phyloP scores from a whole-genome alignment of 2,329 filamentous ascomycete species.

The Colletotrichum tropicale region DNA sequence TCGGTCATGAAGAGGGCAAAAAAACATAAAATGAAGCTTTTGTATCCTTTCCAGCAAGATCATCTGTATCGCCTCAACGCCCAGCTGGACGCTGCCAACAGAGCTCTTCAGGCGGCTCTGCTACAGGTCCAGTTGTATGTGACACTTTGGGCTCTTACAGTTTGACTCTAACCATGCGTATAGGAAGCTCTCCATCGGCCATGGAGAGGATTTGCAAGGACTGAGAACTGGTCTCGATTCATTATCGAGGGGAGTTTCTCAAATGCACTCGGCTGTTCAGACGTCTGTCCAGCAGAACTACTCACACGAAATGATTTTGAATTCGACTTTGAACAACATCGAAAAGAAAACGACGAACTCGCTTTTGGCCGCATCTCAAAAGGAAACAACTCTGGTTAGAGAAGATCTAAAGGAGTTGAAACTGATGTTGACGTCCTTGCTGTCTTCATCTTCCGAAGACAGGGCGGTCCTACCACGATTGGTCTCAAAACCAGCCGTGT shows the following conservation, averaged over 20 bases:
- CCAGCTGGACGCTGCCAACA: background rate
- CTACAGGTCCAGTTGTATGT: background rate
- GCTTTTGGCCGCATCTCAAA: too few species aligned
- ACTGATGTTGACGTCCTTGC: background rate
- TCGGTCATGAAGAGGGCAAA: background rate
- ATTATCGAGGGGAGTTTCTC: background rate
- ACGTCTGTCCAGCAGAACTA: background rate
- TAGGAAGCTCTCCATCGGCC: background rate
- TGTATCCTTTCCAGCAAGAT: background rate
- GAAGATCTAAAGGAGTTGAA: background rate
- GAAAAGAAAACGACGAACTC: too few species aligned
- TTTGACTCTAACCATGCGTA: background rate
- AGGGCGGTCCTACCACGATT: background rate
- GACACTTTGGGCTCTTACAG: background rate
- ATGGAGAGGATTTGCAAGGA: background rate
- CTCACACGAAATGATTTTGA: too few species aligned
- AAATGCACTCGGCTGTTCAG: background rate
- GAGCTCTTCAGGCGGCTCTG: background rate
- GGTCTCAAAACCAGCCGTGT: background rate
- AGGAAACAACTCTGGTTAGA: background rate
- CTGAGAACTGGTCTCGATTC: background rate
- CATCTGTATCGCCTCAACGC: background rate
- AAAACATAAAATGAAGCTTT: background rate
- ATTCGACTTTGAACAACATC: too few species aligned
- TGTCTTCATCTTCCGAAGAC: background rate